These are phyloP conservation scores for Pseudoturritis turrita DNA, from an alignment of 345 rosid species.

Conservation along the genomic window DNA sequence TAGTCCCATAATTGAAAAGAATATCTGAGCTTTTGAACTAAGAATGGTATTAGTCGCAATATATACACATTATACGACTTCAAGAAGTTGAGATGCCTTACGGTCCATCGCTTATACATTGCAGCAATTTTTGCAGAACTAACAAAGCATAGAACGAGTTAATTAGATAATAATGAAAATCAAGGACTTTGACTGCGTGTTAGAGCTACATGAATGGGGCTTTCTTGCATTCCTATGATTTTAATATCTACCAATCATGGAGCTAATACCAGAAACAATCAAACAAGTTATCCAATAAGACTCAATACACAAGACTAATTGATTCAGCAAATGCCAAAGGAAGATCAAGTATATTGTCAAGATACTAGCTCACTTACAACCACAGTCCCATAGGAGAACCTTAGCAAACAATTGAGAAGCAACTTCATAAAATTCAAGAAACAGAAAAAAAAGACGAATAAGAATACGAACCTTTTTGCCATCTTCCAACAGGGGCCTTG, in stretches of 20 bases:
- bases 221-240: not conserved
- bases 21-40: not conserved
- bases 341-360: not conserved
- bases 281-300: not conserved
- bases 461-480: conserved; percentile 80
- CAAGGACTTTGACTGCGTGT: not conserved
- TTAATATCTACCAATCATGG: not conserved
- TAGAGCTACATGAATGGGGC: not conserved
- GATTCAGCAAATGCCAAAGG: not conserved
- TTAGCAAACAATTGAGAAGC: not conserved
- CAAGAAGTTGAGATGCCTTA: no score
- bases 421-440: not conserved
- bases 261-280: not conserved
- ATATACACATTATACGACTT: not conserved
- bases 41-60: not conserved
- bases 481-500: conserved; percentile 96
- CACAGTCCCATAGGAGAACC: not conserved
- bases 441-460: not conserved
- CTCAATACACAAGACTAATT: not conserved
- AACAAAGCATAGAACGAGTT: not conserved
- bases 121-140: not conserved
- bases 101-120: not conserved
- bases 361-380: not conserved
- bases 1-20: not conserved
- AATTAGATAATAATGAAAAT: not conserved